phyloP scores from a whole-genome alignment of 2,329 filamentous ascomycete species.

The Sclerotinia sclerotiorum region DNA sequence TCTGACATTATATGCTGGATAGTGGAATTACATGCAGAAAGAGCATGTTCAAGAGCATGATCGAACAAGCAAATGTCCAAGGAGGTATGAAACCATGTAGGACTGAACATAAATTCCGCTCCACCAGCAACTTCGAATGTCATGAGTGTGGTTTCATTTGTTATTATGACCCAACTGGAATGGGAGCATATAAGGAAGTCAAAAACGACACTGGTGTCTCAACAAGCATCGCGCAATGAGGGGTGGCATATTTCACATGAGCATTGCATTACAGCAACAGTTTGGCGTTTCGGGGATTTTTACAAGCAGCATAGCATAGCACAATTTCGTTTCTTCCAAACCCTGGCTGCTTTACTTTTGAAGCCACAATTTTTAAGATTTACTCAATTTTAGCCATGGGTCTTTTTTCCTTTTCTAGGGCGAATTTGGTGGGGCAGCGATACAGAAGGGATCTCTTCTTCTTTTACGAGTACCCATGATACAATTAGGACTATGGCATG shows the following conservation, averaged over 20 bases:
- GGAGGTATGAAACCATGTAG: conserved; percentile 20
- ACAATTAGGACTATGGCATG: conserved; percentile 2
- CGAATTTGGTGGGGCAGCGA: conserved; percentile 7
- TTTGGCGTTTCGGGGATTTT: conserved; percentile 18
- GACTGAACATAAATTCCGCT: conserved; percentile 19
- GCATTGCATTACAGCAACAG: conserved; percentile 20
- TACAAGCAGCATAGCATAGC: conserved; percentile 7
- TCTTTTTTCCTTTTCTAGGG: conserved; percentile 5
- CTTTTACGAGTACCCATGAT: conserved; percentile 21
- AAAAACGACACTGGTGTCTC: conserved; percentile 21
- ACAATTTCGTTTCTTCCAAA: conserved; percentile 13
- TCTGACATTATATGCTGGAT: conserved; percentile 52
- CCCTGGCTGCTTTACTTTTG: conserved; percentile 9
- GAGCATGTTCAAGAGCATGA: conserved; percentile 23
- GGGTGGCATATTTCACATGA: conserved; percentile 20
- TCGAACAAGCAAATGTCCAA: conserved; percentile 25
- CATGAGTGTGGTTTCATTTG: conserved; percentile 22
- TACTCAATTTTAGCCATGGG: conserved; percentile 17
- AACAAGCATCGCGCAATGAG: conserved; percentile 18
- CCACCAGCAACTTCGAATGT: conserved; percentile 23
- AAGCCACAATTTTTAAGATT: not conserved
- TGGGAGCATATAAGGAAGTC: conserved; percentile 19
- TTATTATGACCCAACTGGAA: conserved; percentile 23
- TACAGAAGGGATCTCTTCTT: not conserved
- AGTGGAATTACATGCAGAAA: conserved; percentile 25